Conservation (phyloP, 768 basidiomycete species). For the Lenzites betulinus region DNA sequence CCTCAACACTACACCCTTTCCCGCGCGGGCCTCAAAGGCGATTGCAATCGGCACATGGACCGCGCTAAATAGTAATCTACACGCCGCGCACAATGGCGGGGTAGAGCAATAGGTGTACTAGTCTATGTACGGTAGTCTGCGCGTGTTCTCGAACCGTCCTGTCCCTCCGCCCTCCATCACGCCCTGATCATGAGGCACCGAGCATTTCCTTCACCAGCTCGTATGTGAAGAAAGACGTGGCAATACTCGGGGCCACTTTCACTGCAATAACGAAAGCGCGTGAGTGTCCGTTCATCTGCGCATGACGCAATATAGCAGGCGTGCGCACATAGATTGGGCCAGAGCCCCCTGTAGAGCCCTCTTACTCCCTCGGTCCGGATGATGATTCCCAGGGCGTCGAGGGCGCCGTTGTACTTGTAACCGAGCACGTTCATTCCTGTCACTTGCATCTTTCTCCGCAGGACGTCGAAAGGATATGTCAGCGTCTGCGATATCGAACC, state of each 20-base stretch:
- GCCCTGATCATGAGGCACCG: slow-evolving; percentile 34
- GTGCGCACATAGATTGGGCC: slow-evolving; percentile 83
- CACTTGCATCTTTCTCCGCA: slow-evolving; percentile 96
- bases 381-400: slow-evolving; percentile 75
- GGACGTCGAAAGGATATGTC: slow-evolving; percentile 94
- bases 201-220: slow-evolving; percentile 63
- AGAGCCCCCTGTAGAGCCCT: slow-evolving; percentile 83
- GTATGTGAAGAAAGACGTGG: slow-evolving; percentile 84
- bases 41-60: background rate
- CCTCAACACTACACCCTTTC: background rate
- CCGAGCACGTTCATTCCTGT: slow-evolving; percentile 68
- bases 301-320: slow-evolving; percentile 13
- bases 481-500: slow-evolving; percentile 93
- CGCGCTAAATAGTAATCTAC: slow-evolving; percentile 11
- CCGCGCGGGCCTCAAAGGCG: background rate
- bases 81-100: background rate
- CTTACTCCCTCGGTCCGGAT: slow-evolving; percentile 70
- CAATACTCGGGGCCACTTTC: slow-evolving; percentile 90
- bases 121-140: slow-evolving; percentile 14
- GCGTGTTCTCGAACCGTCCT: slow-evolving; percentile 2
- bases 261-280: slow-evolving; percentile 44
- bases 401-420: slow-evolving; percentile 75
- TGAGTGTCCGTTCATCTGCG: slow-evolving; percentile 4
- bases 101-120: slow-evolving; percentile 16
- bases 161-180: background rate